These are phyloP conservation scores for Diaporthe sp. DNA, from an alignment of 2,329 filamentous ascomycete genomes.

Conservation along the genomic window DNA sequence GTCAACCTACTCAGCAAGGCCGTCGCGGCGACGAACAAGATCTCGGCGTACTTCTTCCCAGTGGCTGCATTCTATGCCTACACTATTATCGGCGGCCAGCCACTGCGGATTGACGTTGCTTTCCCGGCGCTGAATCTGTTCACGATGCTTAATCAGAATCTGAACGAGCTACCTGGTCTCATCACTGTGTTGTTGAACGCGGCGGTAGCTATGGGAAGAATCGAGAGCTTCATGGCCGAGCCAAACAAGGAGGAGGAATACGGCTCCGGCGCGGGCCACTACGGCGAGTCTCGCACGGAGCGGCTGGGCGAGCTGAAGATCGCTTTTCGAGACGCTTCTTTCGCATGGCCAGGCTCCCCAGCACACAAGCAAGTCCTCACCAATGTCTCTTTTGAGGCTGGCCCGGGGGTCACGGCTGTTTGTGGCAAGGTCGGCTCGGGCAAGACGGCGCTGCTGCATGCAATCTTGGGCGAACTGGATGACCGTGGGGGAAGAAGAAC, in stretches of 20 bases:
- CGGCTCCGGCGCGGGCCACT: slow-evolving; percentile 48
- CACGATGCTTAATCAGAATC: slow-evolving; percentile 76
- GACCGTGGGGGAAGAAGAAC: slow-evolving; percentile 65
- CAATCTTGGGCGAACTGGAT: slow-evolving; percentile 75
- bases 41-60: slow-evolving; percentile 81
- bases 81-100: slow-evolving; percentile 76
- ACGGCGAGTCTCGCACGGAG: slow-evolving; percentile 33
- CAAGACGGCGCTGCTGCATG: slow-evolving; percentile 71
- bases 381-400: slow-evolving; percentile 60
- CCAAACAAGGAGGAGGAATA: slow-evolving; percentile 76
- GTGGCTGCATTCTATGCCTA: slow-evolving; percentile 86
- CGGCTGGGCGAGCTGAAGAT: slow-evolving; percentile 54
- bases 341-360: slow-evolving; percentile 80
- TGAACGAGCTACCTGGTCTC: slow-evolving; percentile 81
- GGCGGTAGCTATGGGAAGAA: slow-evolving; percentile 83
- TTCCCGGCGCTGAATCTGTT: slow-evolving; percentile 91
- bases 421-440: slow-evolving; percentile 72
- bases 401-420: slow-evolving; percentile 65
- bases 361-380: slow-evolving; percentile 61
- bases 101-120: slow-evolving; percentile 82
- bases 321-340: slow-evolving; percentile 74
- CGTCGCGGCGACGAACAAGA: slow-evolving; percentile 77
- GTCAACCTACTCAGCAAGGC: slow-evolving; percentile 72
- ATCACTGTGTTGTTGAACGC: slow-evolving; percentile 85
- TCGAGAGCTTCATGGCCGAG: slow-evolving; percentile 89